These are phyloP conservation scores for Aspergillus udagawae DNA, from an alignment of 2,329 filamentous ascomycete species.

Conservation along the genomic window DNA sequence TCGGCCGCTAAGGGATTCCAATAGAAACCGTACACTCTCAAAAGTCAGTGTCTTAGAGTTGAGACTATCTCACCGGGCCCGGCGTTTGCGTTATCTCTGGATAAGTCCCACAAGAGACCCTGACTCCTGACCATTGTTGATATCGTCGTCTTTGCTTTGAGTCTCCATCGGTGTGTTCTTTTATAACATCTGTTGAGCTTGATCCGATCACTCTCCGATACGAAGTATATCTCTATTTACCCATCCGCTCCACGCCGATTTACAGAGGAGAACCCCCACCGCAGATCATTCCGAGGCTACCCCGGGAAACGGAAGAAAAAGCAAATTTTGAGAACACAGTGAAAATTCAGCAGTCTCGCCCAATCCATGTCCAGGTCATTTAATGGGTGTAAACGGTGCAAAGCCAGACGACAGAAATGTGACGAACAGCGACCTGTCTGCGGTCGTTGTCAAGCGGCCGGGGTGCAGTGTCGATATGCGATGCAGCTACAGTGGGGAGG, in stretches of 20 bases:
- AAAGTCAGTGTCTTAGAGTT: not conserved
- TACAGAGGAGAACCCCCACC: not conserved
- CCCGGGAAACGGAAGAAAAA: not conserved
- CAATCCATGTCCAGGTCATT: constrained; percentile 38
- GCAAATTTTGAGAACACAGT: not conserved
- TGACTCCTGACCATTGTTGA: not conserved
- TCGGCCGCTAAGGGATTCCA: constrained; percentile 17
- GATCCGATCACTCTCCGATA: not conserved
- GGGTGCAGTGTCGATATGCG: constrained; percentile 37
- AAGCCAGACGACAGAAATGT: constrained; percentile 44
- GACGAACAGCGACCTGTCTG: constrained; percentile 42
- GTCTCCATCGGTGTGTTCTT: not conserved
- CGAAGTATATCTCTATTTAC: not conserved
- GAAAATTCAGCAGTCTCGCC: constrained; percentile 1
- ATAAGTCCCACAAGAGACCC: not conserved
- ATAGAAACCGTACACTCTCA: not conserved
- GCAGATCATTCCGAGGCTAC: not conserved
- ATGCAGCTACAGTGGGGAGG: constrained; percentile 43
- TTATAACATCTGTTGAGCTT: not conserved
- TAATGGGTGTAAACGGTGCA: constrained; percentile 43
- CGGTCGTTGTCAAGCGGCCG: constrained; percentile 37
- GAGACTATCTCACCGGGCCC: not conserved
- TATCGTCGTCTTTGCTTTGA: not conserved
- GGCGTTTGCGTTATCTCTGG: not conserved
- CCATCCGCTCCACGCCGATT: not conserved